A percentile compares a stretch with the other conserved stretches of the same genome.
Evolutionary conservation across 306 rosid genomes (phyloP).

Genomic region (Citrullus colocynthis): DNA sequence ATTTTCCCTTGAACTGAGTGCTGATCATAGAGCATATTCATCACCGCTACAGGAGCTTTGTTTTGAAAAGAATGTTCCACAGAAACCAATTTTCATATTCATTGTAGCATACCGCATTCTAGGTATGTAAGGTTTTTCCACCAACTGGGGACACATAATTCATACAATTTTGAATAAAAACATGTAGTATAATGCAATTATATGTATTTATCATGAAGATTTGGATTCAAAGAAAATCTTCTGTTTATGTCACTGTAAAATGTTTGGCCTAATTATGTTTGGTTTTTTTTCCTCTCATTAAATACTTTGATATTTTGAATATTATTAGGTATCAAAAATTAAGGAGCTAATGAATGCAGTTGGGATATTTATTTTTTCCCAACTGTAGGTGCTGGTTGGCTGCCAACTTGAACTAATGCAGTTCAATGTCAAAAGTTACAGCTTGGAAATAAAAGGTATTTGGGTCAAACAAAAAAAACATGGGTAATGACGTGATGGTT

Average conservation of each 20-base stretch:
- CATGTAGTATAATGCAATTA: background rate
- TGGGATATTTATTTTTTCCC: background rate
- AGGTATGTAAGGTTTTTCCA: background rate
- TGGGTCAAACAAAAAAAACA: background rate
- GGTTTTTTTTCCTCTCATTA: background rate
- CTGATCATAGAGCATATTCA: background rate
- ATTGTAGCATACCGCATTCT: background rate
- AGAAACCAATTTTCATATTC: background rate
- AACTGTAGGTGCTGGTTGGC: background rate
- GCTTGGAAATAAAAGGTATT: background rate
- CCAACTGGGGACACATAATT: background rate
- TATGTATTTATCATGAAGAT: background rate
- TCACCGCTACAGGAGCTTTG: background rate
- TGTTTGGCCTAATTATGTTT: background rate
- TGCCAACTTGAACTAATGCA: background rate
- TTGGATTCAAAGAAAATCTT: background rate
- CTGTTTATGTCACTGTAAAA: background rate
- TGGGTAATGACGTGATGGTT: too few species aligned
- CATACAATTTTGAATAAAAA: background rate
- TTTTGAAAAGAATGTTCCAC: background rate
- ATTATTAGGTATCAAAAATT: background rate
- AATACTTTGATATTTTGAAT: background rate
- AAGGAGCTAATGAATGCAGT: background rate
- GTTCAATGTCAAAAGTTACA: background rate
- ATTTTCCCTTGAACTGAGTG: background rate